These are phyloP conservation scores for Singerocomus rubriflavus DNA, from an alignment of 1,284 basidiomycete species.

Conservation along the genomic window DNA sequence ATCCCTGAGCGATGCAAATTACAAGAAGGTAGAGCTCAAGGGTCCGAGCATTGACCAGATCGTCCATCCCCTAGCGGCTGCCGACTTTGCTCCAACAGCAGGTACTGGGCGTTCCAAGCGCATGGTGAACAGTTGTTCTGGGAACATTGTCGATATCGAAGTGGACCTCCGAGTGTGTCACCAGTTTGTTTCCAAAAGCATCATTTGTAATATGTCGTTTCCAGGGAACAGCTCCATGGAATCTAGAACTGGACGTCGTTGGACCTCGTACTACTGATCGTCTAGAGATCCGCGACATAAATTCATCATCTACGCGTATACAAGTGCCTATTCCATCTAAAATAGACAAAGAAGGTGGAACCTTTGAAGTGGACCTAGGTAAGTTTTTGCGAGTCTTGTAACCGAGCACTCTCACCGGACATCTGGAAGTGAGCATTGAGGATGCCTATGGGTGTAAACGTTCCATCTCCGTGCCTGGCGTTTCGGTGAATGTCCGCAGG, in stretches of 20 bases:
- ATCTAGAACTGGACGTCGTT: constrained; percentile 75
- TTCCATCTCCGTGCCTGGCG: constrained; percentile 69
- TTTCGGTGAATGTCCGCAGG: constrained; percentile 88
- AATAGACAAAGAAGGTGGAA: constrained; percentile 69
- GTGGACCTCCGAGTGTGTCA: constrained; percentile 69
- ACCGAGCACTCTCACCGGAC: neutral
- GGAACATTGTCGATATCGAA: constrained; percentile 68
- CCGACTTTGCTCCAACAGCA: constrained; percentile 60
- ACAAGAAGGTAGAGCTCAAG: constrained; percentile 68
- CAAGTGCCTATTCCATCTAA: constrained; percentile 66
- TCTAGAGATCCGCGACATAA: constrained; percentile 55
- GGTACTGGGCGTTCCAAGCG: constrained; percentile 45
- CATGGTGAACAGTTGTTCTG: constrained; percentile 71
- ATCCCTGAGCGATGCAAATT: constrained; percentile 81
- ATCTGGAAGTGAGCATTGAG: constrained; percentile 68
- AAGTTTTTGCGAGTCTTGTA: constrained; percentile 19
- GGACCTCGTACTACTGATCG: constrained; percentile 63
- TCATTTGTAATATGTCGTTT: neutral
- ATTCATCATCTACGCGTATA: constrained; percentile 53
- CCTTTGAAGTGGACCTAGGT: constrained; percentile 81
- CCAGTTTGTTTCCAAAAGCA: neutral
- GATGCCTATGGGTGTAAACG: constrained; percentile 89
- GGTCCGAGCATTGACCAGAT: constrained; percentile 78
- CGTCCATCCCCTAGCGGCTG: constrained; percentile 85
- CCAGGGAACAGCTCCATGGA: constrained; percentile 90